Evolutionary conservation across 2,329 filamentous ascomycete species (phyloP).

Genomic region (Simplicillium sp.): DNA sequence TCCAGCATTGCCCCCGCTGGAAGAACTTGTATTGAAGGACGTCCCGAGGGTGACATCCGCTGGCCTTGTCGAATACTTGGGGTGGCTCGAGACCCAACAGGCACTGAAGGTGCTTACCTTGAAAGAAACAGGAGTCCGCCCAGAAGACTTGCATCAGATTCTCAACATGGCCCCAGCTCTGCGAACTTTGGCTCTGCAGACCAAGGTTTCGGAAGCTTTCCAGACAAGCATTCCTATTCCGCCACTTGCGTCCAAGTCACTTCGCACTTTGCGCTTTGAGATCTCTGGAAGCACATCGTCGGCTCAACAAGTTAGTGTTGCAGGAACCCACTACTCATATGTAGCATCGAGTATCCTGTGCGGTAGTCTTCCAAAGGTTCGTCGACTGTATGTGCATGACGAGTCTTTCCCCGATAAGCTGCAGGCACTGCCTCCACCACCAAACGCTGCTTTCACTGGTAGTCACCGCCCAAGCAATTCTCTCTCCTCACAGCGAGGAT

Average conservation of each 20-base stretch:
- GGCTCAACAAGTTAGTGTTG: constrained; percentile 46
- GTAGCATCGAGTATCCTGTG: constrained; percentile 73
- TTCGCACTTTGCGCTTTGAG: constrained; percentile 73
- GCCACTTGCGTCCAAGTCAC: constrained; percentile 56
- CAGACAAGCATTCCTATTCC: constrained; percentile 39
- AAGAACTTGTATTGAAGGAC: constrained; percentile 63
- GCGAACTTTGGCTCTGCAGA: constrained; percentile 44
- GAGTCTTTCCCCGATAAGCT: constrained; percentile 73
- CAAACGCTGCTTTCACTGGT: constrained; percentile 28
- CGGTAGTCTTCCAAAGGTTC: constrained; percentile 63
- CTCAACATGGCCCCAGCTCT: constrained; percentile 48
- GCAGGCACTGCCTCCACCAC: constrained; percentile 58
- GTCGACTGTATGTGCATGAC: constrained; percentile 77
- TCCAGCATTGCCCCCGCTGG: constrained; percentile 64
- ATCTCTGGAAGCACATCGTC: constrained; percentile 53
- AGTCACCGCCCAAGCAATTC: constrained; percentile 22
- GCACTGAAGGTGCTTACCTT: constrained; percentile 61
- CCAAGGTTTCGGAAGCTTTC: constrained; percentile 40
- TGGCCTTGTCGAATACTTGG: constrained; percentile 62
- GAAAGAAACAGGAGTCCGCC: constrained; percentile 60
- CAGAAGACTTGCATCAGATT: constrained; percentile 50
- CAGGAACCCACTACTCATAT: constrained; percentile 70
- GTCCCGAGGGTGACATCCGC: constrained; percentile 61
- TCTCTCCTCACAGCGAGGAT: constrained; percentile 14
- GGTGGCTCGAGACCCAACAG: constrained; percentile 46